Evolutionary conservation across 2,329 filamentous ascomycete genomes (phyloP), one percentile per base, ranked within the genome.

Genomic region (Hymenoscyphus scutula): DNA sequence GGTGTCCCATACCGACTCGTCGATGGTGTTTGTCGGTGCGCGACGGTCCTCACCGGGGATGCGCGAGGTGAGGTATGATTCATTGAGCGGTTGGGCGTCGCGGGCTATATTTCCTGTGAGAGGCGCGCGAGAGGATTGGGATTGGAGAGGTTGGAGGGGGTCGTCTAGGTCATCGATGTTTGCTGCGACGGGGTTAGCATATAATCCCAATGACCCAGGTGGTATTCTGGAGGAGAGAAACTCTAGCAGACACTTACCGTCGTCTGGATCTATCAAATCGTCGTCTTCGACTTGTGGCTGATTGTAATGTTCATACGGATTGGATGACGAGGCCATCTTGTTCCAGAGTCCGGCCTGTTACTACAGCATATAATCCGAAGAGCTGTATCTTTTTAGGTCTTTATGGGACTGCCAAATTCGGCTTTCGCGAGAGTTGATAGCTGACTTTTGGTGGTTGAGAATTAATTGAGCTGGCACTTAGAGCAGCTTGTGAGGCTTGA

Each of bases 1-100:
- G n/a, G 95, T 99, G 53, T 94, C 91, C 95, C 95, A 99, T 48
- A 99, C 95, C 1, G 88, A 89, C 79, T 99, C 95, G 77, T 99
- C 95, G 76, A 99, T 96, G 54, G 95, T 99, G 78, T 96, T 96
- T 68, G 89, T 87, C 7, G 92, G 86, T 17, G 95, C 93, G 67
- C 89, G 85, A 60, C 95, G 90, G 79, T 99, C 95, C 77, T 98
- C 94, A 69, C 95, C 95, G 2, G 89, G 89, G 73, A 99, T 96
- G 63, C 88, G 87, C 25, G 91, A 95, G 29, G 92, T 97, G 70
- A 97, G 84, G 76, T 94, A 96, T 73, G 83, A 87, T 75, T 94
- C 87, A 71, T 92, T 88, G 63, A 91, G 82, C 58, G 82, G 74
- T 66, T 79, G 80, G 58, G 73, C 67, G 37, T 83, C 81, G 64